Percentiles rank a stretch among this genome's conserved stretches.
These are phyloP conservation scores for Datura wrightii DNA, from an alignment of 257 asterid species.

Conservation along the genomic window DNA sequence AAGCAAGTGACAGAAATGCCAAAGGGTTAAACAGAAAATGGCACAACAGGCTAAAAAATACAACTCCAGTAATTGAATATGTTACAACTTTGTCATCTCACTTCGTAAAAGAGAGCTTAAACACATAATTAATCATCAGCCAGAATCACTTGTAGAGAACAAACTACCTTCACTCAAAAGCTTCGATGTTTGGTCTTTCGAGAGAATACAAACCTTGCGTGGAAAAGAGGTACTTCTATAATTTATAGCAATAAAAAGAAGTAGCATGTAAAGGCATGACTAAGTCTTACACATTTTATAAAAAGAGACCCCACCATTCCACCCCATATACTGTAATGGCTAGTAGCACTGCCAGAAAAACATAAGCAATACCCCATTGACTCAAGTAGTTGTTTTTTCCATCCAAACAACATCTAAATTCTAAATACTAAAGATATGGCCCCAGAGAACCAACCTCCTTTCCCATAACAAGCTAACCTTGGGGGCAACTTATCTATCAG, in stretches of 20 bases:
- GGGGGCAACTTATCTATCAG: neutral
- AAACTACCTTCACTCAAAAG: slow-evolving; percentile 1
- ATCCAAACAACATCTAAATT: neutral
- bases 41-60: neutral
- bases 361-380: neutral
- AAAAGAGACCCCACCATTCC: neutral
- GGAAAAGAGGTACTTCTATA: neutral
- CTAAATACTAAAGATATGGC: neutral
- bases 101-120: neutral
- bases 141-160: neutral
- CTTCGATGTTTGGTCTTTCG: neutral
- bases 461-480: neutral
- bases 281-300: neutral
- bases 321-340: neutral
- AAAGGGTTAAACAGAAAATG: neutral
- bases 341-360: neutral
- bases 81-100: neutral
- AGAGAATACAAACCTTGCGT: slow-evolving; percentile 6
- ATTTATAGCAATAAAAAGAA: neutral
- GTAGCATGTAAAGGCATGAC: neutral
- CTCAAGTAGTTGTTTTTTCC: neutral
- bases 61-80: slow-evolving; percentile 16
- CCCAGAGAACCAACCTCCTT: neutral
- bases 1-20: neutral
- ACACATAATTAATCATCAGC: neutral